Conservation (phyloP, 306 rosid genomes). For the Corylus americana region DNA sequence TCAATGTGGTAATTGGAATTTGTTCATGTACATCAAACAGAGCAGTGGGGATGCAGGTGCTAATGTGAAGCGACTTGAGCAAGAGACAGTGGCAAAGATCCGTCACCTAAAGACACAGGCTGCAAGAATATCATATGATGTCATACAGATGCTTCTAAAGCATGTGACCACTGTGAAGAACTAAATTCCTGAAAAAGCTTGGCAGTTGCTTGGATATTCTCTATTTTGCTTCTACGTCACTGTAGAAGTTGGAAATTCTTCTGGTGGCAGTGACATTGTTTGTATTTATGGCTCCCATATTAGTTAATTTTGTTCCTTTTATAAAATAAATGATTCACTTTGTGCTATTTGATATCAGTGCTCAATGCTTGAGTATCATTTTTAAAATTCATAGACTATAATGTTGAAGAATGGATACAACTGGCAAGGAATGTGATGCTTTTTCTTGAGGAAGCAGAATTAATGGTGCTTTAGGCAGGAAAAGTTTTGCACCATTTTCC, state of each 20-base stretch:
- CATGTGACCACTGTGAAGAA: constrained; percentile 72
- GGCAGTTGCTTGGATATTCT: background rate
- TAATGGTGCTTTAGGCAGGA: background rate
- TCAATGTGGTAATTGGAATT: background rate
- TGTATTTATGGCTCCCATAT: background rate
- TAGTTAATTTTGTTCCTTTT: background rate
- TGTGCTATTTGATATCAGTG: background rate
- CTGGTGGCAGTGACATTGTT: background rate
- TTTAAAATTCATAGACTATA: background rate
- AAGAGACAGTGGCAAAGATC: constrained; percentile 72
- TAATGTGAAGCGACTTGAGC: constrained; percentile 84
- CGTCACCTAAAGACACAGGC: constrained; percentile 58
- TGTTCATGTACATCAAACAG: constrained; percentile 36
- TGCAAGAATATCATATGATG: constrained; percentile 66
- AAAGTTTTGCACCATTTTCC: background rate
- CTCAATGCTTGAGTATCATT: background rate
- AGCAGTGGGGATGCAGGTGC: constrained; percentile 94
- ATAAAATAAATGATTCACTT: background rate
- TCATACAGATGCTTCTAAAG: constrained; percentile 72
- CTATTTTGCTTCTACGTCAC: background rate
- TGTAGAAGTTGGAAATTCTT: background rate
- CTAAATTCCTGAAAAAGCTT: constrained; percentile 29
- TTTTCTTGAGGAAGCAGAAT: background rate
- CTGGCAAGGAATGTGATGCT: background rate
- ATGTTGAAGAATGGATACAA: background rate